phyloP scores from a whole-genome alignment of 2,329 filamentous ascomycete species.

The Cordyceps fumosorosea region DNA sequence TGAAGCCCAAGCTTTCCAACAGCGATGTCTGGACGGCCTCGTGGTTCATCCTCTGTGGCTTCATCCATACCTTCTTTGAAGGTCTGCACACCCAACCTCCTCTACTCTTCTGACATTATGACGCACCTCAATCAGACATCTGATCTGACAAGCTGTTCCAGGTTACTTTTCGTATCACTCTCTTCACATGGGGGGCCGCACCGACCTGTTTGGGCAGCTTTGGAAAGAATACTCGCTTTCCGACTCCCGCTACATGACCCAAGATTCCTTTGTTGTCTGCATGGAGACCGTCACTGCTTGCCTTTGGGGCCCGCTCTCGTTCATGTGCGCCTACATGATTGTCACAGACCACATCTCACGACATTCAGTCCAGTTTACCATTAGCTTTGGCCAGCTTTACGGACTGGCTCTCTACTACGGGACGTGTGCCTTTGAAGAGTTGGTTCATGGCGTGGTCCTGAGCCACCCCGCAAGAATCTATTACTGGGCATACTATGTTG shows the following conservation, averaged over 20 bases:
- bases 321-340: constrained; percentile 33
- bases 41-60: constrained; percentile 65
- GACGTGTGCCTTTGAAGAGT: constrained; percentile 31
- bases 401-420: constrained; percentile 39
- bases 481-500: constrained; percentile 39
- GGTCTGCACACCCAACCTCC: constrained; percentile 12
- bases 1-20: constrained; percentile 44
- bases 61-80: constrained; percentile 27
- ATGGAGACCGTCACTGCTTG: constrained; percentile 42
- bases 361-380: constrained; percentile 33
- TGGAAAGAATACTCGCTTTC: constrained; percentile 45
- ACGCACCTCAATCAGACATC: background rate
- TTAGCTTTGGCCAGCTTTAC: constrained; percentile 35
- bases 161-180: constrained; percentile 37
- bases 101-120: background rate
- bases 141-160: constrained; percentile 13
- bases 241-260: constrained; percentile 40
- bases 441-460: constrained; percentile 25
- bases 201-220: constrained; percentile 35
- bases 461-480: constrained; percentile 37
- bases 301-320: constrained; percentile 41
- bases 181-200: constrained; percentile 24
- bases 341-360: constrained; percentile 30
- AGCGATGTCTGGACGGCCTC: constrained; percentile 53
- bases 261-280: constrained; percentile 36